Conservation (phyloP, 352 stramenopile species). For the Phytopythium kandeliae region DNA sequence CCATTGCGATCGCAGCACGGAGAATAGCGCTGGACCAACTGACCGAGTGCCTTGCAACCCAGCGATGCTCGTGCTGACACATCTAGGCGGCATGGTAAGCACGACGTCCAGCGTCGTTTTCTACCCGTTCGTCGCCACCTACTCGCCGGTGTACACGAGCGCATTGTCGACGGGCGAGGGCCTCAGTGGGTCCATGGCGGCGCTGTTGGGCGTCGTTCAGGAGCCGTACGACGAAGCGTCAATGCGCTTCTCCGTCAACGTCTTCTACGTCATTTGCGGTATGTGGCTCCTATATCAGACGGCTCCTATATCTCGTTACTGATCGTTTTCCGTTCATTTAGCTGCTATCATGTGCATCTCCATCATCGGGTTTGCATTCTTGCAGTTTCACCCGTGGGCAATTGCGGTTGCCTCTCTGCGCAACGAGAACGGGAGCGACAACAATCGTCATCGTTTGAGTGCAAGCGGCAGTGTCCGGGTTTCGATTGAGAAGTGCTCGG, state of each 20-base stretch:
- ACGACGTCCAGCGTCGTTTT: constrained; percentile 68
- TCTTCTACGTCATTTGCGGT: constrained; percentile 63
- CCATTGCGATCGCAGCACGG: background rate
- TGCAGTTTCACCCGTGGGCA: constrained; percentile 38
- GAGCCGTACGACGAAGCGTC: constrained; percentile 31
- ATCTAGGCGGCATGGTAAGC: constrained; percentile 62
- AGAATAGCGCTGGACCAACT: background rate
- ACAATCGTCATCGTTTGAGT: constrained; percentile 1
- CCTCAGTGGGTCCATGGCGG: constrained; percentile 54
- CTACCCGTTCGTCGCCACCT: constrained; percentile 65
- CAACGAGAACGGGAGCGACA: background rate
- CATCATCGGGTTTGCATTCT: constrained; percentile 43
- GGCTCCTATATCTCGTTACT: too few species aligned
- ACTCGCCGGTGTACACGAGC: constrained; percentile 58
- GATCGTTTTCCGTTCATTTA: too few species aligned
- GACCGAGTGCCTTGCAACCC: background rate
- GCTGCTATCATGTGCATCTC: constrained; percentile 50
- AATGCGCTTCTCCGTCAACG: constrained; percentile 51
- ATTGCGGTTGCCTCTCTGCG: constrained; percentile 8
- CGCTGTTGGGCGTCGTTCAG: constrained; percentile 52
- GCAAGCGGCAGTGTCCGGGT: background rate
- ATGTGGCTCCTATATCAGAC: too few species aligned
- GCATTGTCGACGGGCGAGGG: constrained; percentile 58
- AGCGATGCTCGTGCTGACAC: constrained; percentile 60
- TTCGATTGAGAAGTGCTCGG: background rate